These are phyloP conservation scores for Colletotrichum chlorophyti DNA, from an alignment of 2,329 filamentous ascomycete species.

Conservation along the genomic window DNA sequence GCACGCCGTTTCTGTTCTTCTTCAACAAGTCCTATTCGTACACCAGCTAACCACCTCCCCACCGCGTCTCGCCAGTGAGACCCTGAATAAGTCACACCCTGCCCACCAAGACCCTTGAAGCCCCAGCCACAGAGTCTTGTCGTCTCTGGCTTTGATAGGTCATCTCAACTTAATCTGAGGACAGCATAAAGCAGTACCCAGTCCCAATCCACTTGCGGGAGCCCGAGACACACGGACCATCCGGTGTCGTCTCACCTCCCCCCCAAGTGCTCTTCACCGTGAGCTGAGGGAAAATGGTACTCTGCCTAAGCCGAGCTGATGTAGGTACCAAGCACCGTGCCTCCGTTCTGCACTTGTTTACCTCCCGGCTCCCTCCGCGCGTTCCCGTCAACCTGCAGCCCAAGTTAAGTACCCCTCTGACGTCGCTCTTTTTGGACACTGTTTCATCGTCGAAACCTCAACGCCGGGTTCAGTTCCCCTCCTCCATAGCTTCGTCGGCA, in stretches of 20 bases:
- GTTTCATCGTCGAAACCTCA: slow-evolving; percentile 18
- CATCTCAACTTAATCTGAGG: slow-evolving; percentile 4
- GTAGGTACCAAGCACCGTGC: neutral
- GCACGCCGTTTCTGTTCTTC: no score
- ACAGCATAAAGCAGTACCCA: no score
- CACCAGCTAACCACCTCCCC: no score
- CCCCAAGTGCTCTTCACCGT: slow-evolving; percentile 17
- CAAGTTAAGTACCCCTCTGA: slow-evolving; percentile 28
- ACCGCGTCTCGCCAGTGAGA: no score
- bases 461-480: slow-evolving; percentile 21
- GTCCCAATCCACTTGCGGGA: slow-evolving; percentile 15
- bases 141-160: neutral
- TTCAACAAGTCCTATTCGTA: no score
- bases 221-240: slow-evolving; percentile 23
- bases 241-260: slow-evolving; percentile 15
- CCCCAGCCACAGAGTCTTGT: no score
- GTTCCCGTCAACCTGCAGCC: slow-evolving; percentile 5
- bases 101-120: neutral
- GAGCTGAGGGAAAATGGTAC: no score
- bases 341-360: neutral
- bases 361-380: neutral
- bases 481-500: slow-evolving; percentile 17
- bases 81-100: neutral
- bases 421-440: slow-evolving; percentile 20
- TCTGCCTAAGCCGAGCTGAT: slow-evolving; percentile 2